Evolutionary conservation across 1,139 yeast genomes (phyloP).

Genomic region (Geotrichum macrosporum): DNA sequence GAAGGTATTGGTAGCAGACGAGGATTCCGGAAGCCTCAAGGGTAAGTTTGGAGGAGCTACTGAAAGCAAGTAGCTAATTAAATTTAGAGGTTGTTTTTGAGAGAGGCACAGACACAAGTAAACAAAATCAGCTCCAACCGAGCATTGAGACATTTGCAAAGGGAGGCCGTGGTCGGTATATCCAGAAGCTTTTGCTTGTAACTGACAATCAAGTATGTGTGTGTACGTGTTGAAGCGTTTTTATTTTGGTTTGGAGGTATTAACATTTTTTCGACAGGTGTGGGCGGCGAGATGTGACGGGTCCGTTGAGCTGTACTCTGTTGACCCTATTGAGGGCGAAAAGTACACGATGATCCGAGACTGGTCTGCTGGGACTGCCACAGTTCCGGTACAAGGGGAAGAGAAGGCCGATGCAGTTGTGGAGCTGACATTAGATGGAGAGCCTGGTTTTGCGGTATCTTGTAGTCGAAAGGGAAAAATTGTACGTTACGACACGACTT

Average conservation of each 20-base stretch:
- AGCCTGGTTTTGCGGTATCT: constrained; percentile 5
- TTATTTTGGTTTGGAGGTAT: too few relatives aligned
- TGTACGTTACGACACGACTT: constrained; percentile 17
- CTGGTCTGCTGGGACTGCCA: constrained; percentile 14
- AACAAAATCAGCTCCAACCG: constrained; percentile 33
- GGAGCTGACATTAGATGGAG: constrained; percentile 17
- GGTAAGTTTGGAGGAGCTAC: constrained; percentile 24
- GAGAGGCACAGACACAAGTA: constrained; percentile 35
- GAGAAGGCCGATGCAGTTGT: constrained; percentile 13
- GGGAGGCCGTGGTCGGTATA: constrained; percentile 31
- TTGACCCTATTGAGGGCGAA: neutral
- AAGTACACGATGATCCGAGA: constrained; percentile 1
- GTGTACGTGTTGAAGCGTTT: too few relatives aligned
- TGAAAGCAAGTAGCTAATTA: neutral
- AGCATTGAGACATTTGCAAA: constrained; percentile 29
- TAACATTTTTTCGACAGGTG: constrained; percentile 6
- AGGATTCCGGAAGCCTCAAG: constrained; percentile 38
- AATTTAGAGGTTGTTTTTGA: constrained; percentile 31
- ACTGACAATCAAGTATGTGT: constrained; percentile 22
- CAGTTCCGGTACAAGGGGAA: constrained; percentile 1
- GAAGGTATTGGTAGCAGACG: constrained; percentile 40
- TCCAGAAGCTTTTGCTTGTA: constrained; percentile 28
- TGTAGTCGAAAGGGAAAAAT: constrained; percentile 24
- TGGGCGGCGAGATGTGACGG: constrained; percentile 21
- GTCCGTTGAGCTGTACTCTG: constrained; percentile 18